phyloP scores from a whole-genome alignment of 192 early-diverging fungal species.

The Coemansia sp. region DNA sequence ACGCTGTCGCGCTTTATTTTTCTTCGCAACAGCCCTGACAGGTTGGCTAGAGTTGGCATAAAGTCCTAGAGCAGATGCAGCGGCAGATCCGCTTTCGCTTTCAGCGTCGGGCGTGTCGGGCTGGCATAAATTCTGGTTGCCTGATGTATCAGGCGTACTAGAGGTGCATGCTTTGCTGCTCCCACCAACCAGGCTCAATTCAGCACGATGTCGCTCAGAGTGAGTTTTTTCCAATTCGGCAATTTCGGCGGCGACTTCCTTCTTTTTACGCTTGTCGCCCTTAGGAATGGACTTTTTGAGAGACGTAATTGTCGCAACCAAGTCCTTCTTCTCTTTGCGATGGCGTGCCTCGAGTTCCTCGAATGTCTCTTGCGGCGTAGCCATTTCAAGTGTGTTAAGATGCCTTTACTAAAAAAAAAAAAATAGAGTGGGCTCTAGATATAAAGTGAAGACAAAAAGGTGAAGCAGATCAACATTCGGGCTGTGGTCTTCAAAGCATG shows the following conservation, averaged over 20 bases:
- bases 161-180: not conserved
- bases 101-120: conserved; percentile 18
- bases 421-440: not conserved
- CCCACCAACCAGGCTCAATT: conserved; percentile 47
- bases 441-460: not conserved
- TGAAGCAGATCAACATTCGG: not conserved
- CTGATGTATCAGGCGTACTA: conserved; percentile 7
- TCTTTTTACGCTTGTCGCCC: conserved; percentile 84
- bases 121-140: conserved; percentile 8
- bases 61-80: conserved; percentile 1
- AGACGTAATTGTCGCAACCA: conserved; percentile 64
- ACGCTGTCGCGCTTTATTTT: conserved; percentile 53
- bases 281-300: conserved; percentile 78
- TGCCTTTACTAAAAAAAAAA: not conserved
- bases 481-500: not conserved
- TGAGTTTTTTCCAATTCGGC: conserved; percentile 65
- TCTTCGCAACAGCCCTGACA: conserved; percentile 53
- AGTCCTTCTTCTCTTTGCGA: conserved; percentile 72
- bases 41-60: conserved; percentile 15
- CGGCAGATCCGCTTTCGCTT: conserved; percentile 18
- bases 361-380: conserved; percentile 12
- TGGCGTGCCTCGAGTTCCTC: conserved; percentile 74
- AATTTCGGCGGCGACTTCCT: conserved; percentile 73
- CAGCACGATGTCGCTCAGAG: conserved; percentile 61
- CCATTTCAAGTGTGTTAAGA: conserved; percentile 6